Evolutionary conservation across 306 rosid species (phyloP), one percentile per base, ranked within the genome.

Genomic region (Quercus parvula): DNA sequence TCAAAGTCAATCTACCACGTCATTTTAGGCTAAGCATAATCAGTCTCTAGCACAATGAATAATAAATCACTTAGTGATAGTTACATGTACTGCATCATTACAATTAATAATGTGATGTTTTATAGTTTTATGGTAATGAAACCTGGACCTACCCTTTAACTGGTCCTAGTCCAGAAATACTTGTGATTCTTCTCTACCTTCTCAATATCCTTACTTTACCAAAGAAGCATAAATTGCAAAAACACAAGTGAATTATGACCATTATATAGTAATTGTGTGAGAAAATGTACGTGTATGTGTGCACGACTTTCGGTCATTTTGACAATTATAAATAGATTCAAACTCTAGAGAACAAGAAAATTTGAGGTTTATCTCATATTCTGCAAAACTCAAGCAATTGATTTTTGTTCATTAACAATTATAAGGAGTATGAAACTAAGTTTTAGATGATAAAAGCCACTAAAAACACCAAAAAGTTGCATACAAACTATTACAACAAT

Each of bases 1-100:
- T 56, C 24, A 81, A 82, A 80, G 61, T 44, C 56, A 78, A 73
- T 78, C 24, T 56, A 76, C 13, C 72, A 72, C n/a, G 63, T 81
- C 70, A 86, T 62, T 62, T 69, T 56, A 78, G 35, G 73, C 73
- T 35, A 25, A 73, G 28, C 69, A 83, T 18, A 67, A 67, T 30
- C 73, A 58, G 17, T 78, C 72, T 17, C 76, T 74, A 54, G 52
- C 46, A 67, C 72, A 33, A 4, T 31, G 27, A 67, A 33, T 7
- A 33, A 19, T 2, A 15, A 67, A 33, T 13, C 35, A 17, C n/a
- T 17, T 31, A 67, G 12, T 10, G 71, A 67, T 14, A 28, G 27
- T 67, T 33, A 18, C 11, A 35, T 24, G 19, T 33, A 18, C 44
- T 6, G 41, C 70, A 3, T 67, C 14, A 67, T 4, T 17, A 67